These are phyloP conservation scores for Pleurotus ostreatus DNA, from an alignment of 768 basidiomycete species.

Conservation along the genomic window DNA sequence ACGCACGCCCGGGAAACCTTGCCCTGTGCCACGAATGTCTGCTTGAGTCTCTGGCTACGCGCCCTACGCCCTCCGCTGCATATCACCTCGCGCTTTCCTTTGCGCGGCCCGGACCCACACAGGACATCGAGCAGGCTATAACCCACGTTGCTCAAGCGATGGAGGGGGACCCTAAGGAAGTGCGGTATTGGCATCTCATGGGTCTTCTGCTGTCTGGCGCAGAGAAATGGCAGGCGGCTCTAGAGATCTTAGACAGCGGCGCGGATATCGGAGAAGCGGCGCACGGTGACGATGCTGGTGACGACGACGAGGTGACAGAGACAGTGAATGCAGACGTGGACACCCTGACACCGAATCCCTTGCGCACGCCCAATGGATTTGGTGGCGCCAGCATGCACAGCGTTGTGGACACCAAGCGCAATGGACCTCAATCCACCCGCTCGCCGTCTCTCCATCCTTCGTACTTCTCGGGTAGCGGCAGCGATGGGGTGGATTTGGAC, in stretches of 20 bases:
- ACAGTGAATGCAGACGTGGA: constrained; percentile 12
- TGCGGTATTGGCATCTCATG: constrained; percentile 89
- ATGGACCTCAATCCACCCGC: constrained; percentile 1
- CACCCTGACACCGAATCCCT: constrained; percentile 8
- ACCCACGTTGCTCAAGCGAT: constrained; percentile 67
- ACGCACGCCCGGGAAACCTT: constrained; percentile 47
- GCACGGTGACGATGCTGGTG: constrained; percentile 24
- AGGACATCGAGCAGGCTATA: constrained; percentile 67
- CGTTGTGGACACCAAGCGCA: constrained; percentile 13
- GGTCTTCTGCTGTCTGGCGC: constrained; percentile 75
- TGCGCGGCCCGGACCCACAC: constrained; percentile 56
- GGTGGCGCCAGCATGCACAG: constrained; percentile 15
- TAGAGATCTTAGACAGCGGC: constrained; percentile 75
- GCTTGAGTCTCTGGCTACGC: constrained; percentile 38
- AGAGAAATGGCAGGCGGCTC: constrained; percentile 78
- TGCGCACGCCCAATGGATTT: not conserved
- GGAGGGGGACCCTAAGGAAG: constrained; percentile 55
- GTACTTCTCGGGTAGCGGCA: not conserved
- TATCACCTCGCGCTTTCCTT: constrained; percentile 82
- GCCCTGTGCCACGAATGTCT: constrained; percentile 54
- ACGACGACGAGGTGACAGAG: constrained; percentile 15
- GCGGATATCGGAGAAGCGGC: constrained; percentile 52
- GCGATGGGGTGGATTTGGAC: not conserved
- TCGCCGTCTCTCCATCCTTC: constrained; percentile 7
- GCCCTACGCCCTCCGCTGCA: constrained; percentile 54